Conservation (phyloP, 352 stramenopile species). For the Globisporangium middletonii region DNA sequence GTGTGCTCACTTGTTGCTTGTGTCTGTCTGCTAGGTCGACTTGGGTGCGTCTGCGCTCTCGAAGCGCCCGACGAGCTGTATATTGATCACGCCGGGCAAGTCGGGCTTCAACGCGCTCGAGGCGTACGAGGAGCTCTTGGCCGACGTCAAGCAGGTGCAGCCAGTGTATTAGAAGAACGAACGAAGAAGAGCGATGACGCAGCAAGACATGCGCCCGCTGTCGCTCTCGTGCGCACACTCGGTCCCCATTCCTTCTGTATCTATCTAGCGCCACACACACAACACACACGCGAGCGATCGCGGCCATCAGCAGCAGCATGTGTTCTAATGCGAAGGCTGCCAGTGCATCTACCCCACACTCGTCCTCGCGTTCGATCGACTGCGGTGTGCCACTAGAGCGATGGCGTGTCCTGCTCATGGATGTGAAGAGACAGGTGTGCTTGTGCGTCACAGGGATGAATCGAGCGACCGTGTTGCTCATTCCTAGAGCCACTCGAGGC, state of each 20-base stretch:
- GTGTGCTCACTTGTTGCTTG: too few relatives aligned
- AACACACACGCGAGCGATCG: too few relatives aligned
- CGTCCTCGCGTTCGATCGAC: too few relatives aligned
- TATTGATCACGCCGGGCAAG: constrained; percentile 94
- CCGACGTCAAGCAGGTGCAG: constrained; percentile 87
- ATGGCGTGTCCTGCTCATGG: too few relatives aligned
- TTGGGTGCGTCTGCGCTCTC: constrained; percentile 95
- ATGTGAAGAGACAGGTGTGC: too few relatives aligned
- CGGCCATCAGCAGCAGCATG: constrained; percentile 1
- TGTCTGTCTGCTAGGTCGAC: constrained; percentile 46
- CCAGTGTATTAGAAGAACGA: constrained; percentile 61
- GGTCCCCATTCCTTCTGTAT: constrained; percentile 12
- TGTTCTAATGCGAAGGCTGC: neutral
- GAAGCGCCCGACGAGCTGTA: constrained; percentile 98
- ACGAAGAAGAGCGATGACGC: neutral
- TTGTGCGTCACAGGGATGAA: too few relatives aligned
- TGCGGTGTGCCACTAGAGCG: too few relatives aligned
- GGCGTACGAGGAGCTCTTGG: constrained; percentile 86
- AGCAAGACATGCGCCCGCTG: constrained; percentile 7
- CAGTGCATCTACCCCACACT: too few relatives aligned
- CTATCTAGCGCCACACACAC: constrained; percentile 13
- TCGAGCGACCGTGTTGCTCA: too few relatives aligned
- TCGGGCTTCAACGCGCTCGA: constrained; percentile 87
- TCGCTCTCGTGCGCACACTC: neutral
- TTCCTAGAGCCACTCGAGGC: constrained; percentile 6